Percentiles rank a stretch among this genome's conserved stretches.
These are phyloP conservation scores for Boletus coccyginus DNA, from an alignment of 768 basidiomycete genomes.

Conservation along the genomic window DNA sequence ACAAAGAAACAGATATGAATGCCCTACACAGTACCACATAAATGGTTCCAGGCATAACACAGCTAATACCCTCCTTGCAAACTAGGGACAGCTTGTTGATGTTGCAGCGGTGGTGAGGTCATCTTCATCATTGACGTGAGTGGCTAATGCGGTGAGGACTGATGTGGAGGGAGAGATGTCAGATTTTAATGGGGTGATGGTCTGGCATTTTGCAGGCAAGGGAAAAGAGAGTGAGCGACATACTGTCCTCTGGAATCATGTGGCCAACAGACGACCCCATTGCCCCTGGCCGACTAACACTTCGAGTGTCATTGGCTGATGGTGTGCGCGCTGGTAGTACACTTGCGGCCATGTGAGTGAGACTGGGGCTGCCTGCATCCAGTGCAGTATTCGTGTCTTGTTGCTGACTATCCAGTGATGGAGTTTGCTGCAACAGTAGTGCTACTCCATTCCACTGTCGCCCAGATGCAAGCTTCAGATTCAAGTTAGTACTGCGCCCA, in stretches of 20 bases:
- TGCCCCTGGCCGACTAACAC: conserved; percentile 32
- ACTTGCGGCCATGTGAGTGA: conserved; percentile 33
- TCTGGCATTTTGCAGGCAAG: no score
- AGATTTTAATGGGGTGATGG: no score
- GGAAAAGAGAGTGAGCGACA: conserved; percentile 28
- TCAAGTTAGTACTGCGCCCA: conserved; percentile 25
- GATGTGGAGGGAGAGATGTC: no score
- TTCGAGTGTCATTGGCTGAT: conserved; percentile 58
- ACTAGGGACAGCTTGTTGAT: conserved; percentile 50
- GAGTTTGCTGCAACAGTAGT: conserved; percentile 22
- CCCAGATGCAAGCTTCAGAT: conserved; percentile 36
- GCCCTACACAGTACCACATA: conserved; percentile 8
- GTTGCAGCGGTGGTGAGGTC: conserved; percentile 54
- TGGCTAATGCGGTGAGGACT: conserved; percentile 44
- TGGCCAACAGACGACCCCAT: conserved; percentile 24
- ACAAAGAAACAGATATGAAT: conserved; percentile 11
- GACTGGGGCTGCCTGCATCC: conserved; percentile 35
- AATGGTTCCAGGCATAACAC: conserved; percentile 8
- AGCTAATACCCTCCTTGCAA: conserved; percentile 53
- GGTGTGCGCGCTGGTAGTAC: conserved; percentile 45
- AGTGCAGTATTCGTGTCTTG: conserved; percentile 25
- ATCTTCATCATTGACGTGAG: conserved; percentile 51
- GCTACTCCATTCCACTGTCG: conserved; percentile 39
- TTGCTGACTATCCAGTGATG: conserved; percentile 20
- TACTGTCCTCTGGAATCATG: conserved; percentile 41